phyloP scores from a whole-genome alignment of 345 rosid species.

The Aurinia saxatilis region DNA sequence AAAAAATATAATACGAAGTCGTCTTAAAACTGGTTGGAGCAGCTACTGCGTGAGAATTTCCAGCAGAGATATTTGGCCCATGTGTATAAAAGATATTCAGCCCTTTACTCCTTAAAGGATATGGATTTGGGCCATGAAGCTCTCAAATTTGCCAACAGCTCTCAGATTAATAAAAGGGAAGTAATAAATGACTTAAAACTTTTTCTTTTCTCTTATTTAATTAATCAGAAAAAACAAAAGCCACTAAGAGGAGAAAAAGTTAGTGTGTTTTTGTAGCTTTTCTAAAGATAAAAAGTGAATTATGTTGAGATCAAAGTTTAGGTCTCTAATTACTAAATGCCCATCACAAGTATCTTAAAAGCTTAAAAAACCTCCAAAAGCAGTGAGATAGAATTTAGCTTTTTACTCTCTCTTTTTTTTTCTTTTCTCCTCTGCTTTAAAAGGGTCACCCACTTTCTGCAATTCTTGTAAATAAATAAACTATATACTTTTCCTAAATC shows the following conservation, averaged over 20 bases:
- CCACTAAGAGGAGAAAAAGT: conserved; percentile 20
- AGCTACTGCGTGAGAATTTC: too few species aligned
- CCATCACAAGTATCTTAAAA: conserved; percentile 33
- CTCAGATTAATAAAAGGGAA: too few species aligned
- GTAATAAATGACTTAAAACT: neutral
- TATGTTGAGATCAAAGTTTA: conserved; percentile 19
- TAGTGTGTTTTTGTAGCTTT: conserved; percentile 22
- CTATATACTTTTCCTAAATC: conserved; percentile 25
- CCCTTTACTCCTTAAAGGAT: neutral
- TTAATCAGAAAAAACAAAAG: neutral
- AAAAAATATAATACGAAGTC: neutral
- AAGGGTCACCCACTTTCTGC: conserved; percentile 83
- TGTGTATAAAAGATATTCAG: neutral
- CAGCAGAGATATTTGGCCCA: neutral
- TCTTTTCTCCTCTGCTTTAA: conserved; percentile 32
- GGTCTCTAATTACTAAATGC: conserved; percentile 22
- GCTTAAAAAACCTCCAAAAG: conserved; percentile 26
- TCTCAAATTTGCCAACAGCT: neutral
- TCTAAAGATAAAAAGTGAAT: conserved; percentile 9
- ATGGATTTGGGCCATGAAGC: neutral
- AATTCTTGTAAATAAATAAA: conserved; percentile 28
- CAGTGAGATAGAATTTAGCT: conserved; percentile 30
- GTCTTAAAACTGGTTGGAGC: too few species aligned
- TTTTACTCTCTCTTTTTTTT: conserved; percentile 3
- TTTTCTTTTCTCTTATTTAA: neutral